These are phyloP conservation scores for Scorias spongiosa DNA, from an alignment of 2,329 filamentous ascomycete genomes.

Conservation along the genomic window DNA sequence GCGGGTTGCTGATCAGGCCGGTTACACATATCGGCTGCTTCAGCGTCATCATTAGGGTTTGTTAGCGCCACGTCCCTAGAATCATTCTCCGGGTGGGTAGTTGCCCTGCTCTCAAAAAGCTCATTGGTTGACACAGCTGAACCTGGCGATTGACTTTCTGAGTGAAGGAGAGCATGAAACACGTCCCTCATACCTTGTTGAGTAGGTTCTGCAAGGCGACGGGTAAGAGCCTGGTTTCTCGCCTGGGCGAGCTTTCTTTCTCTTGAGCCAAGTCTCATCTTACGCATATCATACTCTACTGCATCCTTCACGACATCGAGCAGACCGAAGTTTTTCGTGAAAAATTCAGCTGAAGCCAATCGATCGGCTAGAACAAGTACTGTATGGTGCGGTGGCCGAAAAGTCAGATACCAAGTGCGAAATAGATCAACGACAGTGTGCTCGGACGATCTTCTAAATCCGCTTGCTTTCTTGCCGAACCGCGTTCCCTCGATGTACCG, in stretches of 20 bases:
- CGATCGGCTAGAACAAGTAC: conserved; percentile 3
- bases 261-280: background rate
- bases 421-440: conserved; percentile 5
- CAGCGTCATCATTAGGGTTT: too few relatives aligned
- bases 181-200: background rate
- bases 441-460: too few relatives aligned
- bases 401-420: conserved; percentile 11
- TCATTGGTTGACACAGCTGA: too few relatives aligned
- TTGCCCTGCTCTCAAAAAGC: too few relatives aligned
- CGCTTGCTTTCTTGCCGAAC: background rate
- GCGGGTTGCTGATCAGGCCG: too few relatives aligned
- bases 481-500: background rate
- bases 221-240: background rate
- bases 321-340: conserved; percentile 3
- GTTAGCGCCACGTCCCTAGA: too few relatives aligned
- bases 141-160: background rate
- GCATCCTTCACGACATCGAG: conserved; percentile 10
- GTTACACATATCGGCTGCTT: too few relatives aligned
- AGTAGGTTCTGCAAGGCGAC: background rate
- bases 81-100: too few relatives aligned
- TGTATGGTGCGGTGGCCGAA: conserved; percentile 13
- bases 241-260: background rate
- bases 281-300: conserved; percentile 15
- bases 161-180: background rate
- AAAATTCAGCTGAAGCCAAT: conserved; percentile 6